Conservation (phyloP, 164 flowering plant genomes). For the Liquidambar formosana region DNA sequence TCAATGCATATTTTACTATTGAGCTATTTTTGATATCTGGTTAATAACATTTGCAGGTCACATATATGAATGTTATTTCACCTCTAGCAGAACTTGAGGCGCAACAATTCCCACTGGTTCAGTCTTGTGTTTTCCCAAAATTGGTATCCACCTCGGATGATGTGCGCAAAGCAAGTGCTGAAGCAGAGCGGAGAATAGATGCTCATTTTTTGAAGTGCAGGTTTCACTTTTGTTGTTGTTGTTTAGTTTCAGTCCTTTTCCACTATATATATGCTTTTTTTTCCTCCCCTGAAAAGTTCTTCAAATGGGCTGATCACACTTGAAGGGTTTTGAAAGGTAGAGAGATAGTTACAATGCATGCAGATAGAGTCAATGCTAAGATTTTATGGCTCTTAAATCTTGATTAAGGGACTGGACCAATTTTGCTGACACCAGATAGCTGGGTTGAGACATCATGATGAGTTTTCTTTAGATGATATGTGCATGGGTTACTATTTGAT, state of each 20-base stretch:
- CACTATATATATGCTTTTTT: too few relatives aligned
- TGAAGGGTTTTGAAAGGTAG: too few relatives aligned
- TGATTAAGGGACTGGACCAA: too few relatives aligned
- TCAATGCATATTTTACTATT: background rate
- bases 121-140: slow-evolving; percentile 83
- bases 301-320: too few relatives aligned
- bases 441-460: too few relatives aligned
- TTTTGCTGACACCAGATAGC: too few relatives aligned
- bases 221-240: slow-evolving; percentile 29
- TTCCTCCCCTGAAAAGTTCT: too few relatives aligned
- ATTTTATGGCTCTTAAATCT: too few relatives aligned
- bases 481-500: background rate
- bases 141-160: slow-evolving; percentile 68
- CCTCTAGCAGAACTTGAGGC: slow-evolving; percentile 89
- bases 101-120: slow-evolving; percentile 74
- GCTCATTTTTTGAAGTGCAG: slow-evolving; percentile 69
- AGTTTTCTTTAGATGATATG: background rate
- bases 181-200: slow-evolving; percentile 85
- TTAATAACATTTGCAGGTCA: slow-evolving; percentile 49
- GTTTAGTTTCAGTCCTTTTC: background rate
- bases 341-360: too few relatives aligned
- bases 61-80: slow-evolving; percentile 57
- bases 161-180: slow-evolving; percentile 82
- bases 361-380: too few relatives aligned
- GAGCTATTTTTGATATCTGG: slow-evolving; percentile 1